phyloP scores from a whole-genome alignment of 257 asterid species.

The Coffea canephora region DNA sequence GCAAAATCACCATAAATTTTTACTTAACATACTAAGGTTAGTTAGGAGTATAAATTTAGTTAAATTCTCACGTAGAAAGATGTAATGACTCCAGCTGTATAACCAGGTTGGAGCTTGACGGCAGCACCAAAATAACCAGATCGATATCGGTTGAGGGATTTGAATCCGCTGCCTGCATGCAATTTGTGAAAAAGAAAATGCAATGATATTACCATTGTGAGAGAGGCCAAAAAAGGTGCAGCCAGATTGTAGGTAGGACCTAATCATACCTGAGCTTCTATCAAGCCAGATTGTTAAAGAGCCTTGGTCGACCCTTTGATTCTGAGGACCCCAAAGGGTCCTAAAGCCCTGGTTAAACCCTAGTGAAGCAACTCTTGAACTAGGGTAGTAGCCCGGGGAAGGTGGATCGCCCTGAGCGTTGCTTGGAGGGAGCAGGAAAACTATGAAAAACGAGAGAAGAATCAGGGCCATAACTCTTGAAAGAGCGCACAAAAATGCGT shows the following conservation, averaged over 20 bases:
- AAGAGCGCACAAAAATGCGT: not conserved
- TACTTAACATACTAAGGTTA: not conserved
- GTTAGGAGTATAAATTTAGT: not conserved
- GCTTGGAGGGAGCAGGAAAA: constrained; percentile 38
- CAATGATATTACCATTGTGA: not conserved
- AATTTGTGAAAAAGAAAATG: not conserved
- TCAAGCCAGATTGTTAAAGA: constrained; percentile 77
- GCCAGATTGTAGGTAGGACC: not conserved
- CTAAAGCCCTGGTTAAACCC: constrained; percentile 57
- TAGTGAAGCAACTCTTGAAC: constrained; percentile 44
- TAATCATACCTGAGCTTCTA: constrained; percentile 41
- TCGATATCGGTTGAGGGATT: constrained; percentile 49
- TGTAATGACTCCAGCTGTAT: constrained; percentile 90
- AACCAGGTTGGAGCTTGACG: constrained; percentile 81
- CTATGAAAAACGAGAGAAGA: constrained; percentile 31
- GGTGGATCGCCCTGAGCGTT: constrained; percentile 70
- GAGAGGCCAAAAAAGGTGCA: not conserved
- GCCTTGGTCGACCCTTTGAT: constrained; percentile 61
- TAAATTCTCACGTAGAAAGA: constrained; percentile 62
- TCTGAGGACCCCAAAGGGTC: constrained; percentile 87
- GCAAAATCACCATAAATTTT: not conserved
- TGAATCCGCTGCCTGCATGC: constrained; percentile 80
- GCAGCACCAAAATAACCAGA: constrained; percentile 78
- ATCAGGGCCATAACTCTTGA: constrained; percentile 37
- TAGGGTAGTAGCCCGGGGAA: constrained; percentile 80